These are phyloP conservation scores for Litsea cubeba DNA, from an alignment of 164 flowering plant genomes.

Conservation along the genomic window DNA sequence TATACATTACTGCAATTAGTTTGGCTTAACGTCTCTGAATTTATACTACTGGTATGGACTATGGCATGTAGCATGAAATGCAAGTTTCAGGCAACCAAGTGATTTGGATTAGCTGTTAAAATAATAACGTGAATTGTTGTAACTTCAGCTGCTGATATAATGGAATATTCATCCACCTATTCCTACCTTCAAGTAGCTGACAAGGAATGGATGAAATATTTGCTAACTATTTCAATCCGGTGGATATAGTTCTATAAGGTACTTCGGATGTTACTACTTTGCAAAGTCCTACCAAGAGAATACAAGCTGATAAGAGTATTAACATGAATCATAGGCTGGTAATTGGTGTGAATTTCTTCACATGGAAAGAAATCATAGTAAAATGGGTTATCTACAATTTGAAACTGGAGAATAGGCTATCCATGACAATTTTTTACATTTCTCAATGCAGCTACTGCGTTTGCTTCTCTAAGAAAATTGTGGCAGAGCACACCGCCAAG, in stretches of 20 bases:
- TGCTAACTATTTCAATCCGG: too few species aligned
- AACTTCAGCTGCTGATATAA: neutral
- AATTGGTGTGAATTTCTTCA: neutral
- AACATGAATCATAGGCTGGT: neutral
- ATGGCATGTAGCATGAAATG: too few species aligned
- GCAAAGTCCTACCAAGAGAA: neutral
- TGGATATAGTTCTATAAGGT: too few species aligned
- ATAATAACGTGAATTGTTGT: neutral
- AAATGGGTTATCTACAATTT: neutral
- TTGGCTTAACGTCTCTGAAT: neutral
- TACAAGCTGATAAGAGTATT: neutral
- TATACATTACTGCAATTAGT: neutral
- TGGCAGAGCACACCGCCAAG: neutral
- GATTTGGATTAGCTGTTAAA: neutral
- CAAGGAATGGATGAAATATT: too few species aligned
- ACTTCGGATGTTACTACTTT: too few species aligned
- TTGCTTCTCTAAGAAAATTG: neutral
- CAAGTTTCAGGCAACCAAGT: neutral
- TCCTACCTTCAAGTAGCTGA: neutral
- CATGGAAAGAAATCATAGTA: neutral
- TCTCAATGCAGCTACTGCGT: neutral
- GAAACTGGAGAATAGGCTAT: neutral
- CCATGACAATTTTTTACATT: neutral
- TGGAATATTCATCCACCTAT: neutral
- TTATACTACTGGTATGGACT: neutral